Percentiles rank a stretch among this genome's conserved stretches.
These are phyloP conservation scores for Colletotrichum eleusines DNA, from an alignment of 2,329 filamentous ascomycete species.

Conservation along the genomic window DNA sequence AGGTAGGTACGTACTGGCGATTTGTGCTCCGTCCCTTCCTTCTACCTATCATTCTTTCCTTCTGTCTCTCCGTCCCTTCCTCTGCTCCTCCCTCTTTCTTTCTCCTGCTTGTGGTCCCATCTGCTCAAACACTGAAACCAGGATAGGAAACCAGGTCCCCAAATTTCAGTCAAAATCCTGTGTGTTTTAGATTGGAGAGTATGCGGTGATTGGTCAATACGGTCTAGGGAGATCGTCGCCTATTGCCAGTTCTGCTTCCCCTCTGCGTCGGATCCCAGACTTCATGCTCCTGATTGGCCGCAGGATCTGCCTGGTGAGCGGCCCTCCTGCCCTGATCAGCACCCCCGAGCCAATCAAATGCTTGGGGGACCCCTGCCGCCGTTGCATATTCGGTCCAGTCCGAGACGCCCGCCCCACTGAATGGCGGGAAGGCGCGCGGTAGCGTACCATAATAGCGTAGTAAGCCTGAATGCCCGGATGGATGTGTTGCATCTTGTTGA, in stretches of 20 bases:
- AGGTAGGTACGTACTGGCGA: not conserved
- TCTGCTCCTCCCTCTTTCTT: not conserved
- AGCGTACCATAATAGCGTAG: too few relatives aligned
- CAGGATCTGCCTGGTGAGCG: not conserved
- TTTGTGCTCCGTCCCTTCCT: not conserved
- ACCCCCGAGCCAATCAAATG: not conserved
- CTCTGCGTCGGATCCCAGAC: too few relatives aligned
- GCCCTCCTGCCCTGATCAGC: not conserved
- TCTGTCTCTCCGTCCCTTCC: too few relatives aligned
- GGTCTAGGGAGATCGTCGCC: too few relatives aligned
- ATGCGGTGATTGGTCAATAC: too few relatives aligned
- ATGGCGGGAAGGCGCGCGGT: constrained; percentile 10
- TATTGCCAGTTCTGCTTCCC: not conserved
- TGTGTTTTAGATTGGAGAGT: too few relatives aligned
- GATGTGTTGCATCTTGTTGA: not conserved
- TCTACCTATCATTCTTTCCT: not conserved
- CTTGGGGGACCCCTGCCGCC: not conserved
- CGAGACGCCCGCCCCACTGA: constrained; percentile 23
- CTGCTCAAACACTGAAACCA: too few relatives aligned
- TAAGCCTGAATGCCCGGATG: not conserved
- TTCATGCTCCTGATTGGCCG: not conserved
- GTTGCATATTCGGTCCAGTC: constrained; percentile 16
- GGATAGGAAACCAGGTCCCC: too few relatives aligned
- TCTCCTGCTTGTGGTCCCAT: not conserved
- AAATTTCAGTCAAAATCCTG: too few relatives aligned